Conservation (phyloP, 2,329 filamentous ascomycete species). For the Exophiala sideris region DNA sequence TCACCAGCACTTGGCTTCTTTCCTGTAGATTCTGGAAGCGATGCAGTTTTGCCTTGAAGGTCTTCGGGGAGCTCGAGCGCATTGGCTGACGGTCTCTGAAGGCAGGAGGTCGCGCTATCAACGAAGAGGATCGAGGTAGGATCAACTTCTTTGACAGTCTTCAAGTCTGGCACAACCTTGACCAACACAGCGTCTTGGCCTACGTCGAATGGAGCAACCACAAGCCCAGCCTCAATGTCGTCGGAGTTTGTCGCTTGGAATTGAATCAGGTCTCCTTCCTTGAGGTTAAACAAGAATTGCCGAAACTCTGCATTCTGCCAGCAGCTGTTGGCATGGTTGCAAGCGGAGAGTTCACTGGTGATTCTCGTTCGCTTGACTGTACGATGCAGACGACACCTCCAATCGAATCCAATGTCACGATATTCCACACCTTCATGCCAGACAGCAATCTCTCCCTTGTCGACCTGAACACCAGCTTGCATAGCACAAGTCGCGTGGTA, state of each 20-base stretch:
- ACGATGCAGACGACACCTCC: conserved; percentile 91
- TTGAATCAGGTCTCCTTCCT: conserved; percentile 75
- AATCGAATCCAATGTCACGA: conserved; percentile 85
- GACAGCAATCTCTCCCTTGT: conserved; percentile 79
- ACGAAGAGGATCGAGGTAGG: conserved; percentile 48
- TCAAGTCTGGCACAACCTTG: conserved; percentile 81
- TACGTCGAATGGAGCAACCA: conserved; percentile 77
- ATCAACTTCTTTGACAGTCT: conserved; percentile 62
- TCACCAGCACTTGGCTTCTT: conserved; percentile 33
- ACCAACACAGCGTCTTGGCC: conserved; percentile 64
- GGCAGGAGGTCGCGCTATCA: conserved; percentile 47
- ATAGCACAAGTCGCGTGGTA: conserved; percentile 96
- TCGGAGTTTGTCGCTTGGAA: conserved; percentile 70
- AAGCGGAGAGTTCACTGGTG: conserved; percentile 65
- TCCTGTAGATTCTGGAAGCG: conserved; percentile 30
- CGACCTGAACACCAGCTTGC: conserved; percentile 85
- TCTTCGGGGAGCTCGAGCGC: conserved; percentile 47
- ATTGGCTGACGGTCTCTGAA: conserved; percentile 43
- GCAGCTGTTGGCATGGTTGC: conserved; percentile 27
- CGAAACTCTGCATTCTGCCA: conserved; percentile 35
- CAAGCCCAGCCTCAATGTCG: conserved; percentile 85
- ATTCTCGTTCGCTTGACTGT: conserved; percentile 78
- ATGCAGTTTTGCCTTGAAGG: conserved; percentile 42
- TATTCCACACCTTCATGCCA: conserved; percentile 90
- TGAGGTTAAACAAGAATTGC: conserved; percentile 65